Base-by-base conservation (phyloP, 176 grass and related monocot species). In the Oryza meyeriana region DNA sequence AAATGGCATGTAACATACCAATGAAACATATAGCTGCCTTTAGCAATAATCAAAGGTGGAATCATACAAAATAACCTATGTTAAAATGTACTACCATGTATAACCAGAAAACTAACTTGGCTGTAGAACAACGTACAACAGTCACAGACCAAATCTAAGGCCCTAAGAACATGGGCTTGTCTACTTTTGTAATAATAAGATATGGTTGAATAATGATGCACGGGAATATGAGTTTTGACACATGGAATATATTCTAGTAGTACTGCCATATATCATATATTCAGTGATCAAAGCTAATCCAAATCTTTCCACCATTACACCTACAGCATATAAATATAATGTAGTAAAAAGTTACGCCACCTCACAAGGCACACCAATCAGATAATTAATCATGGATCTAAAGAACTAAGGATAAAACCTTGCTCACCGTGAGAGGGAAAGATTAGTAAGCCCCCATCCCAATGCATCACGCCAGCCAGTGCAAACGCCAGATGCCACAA, bases 401-500 rank as follows among this genome's bases (percentile, higher is more conserved):
- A 69, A 55, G 52, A 83, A 44, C 1, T 72, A 63, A 32, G 7
- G 26, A 69, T 16, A 79, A 3, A 45, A 40, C 32, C 20, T 45
- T 79, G 40, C 84, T 78, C 71, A 99, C 96, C 96, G 87, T 69
- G 87, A 88, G 48, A 99, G 84, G 34, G 88, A 90, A 64, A 99
- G 87, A 80, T 70, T 95, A 20, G 89, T 93, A 64, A 91, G 27
- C 1, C 90, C 96, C 66, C 88, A 91, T 77, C 90, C 80, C 29
- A 98, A 34, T 0, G 96, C 84, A 4, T 95, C 93, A 20, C 91
- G 90, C 96, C 96, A 99, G 5, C 96, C 93, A 36, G 93, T 95
- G 88, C 96, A 99, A 66, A 99, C 96, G 35, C 87, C 90, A 16
- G 90, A 95, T 68, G 89, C 96, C 20, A 88, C 93, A 52, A 93